Evolutionary conservation across 768 basidiomycete genomes (phyloP).

Genomic region (Sporobolomyces phaffii): DNA sequence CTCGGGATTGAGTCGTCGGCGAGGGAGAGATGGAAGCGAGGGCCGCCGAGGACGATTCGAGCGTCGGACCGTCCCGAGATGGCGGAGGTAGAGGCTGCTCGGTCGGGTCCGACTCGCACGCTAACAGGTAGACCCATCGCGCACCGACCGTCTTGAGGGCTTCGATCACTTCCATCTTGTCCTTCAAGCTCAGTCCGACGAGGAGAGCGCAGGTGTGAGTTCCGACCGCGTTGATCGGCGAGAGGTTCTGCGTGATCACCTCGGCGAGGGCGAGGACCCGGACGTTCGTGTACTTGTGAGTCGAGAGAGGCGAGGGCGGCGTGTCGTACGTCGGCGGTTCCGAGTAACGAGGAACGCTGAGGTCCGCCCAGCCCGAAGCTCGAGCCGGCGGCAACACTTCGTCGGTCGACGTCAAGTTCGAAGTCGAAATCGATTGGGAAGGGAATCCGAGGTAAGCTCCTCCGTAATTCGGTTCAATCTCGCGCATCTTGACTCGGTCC

Average conservation of each 20-base stretch:
- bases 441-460: conserved; percentile 24
- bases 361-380: conserved; percentile 15
- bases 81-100: neutral
- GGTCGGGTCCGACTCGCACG: conserved; percentile 17
- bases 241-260: conserved; percentile 34
- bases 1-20: neutral
- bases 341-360: conserved; percentile 19
- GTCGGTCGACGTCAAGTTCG: neutral
- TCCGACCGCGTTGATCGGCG: conserved; percentile 40
- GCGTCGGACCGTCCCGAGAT: conserved; percentile 4
- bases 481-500: conserved; percentile 23
- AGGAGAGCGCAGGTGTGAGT: conserved; percentile 31
- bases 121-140: conserved; percentile 31
- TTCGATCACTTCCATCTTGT: conserved; percentile 22
- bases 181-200: conserved; percentile 23
- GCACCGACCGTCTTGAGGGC: conserved; percentile 34
- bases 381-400: conserved; percentile 27
- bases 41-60: no score
- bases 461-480: conserved; percentile 22
- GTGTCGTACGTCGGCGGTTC: conserved; percentile 31
- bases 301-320: conserved; percentile 14
- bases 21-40: neutral
- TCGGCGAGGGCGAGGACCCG: conserved; percentile 37
- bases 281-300: conserved; percentile 36
- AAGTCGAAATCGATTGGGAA: neutral